A percentile compares a stretch with the other conserved stretches of the same genome.
phyloP scores from a whole-genome alignment of 1,139 yeast species.

The Saccharomyces hybrid region DNA sequence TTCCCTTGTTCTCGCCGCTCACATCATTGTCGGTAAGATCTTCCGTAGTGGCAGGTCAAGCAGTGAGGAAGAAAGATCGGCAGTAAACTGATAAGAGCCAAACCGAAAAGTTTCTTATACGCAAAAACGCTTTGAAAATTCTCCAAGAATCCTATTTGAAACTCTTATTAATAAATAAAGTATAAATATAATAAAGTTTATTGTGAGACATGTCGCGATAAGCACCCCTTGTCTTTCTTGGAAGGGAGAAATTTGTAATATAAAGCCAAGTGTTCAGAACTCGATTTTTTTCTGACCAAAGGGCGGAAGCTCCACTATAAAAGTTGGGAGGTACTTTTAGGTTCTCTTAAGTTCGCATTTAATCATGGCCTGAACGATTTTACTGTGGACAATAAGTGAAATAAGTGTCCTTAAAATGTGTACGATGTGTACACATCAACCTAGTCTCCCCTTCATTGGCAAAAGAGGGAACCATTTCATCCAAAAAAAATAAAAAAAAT shows the following conservation, averaged over 20 bases:
- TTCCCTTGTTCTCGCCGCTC: background rate
- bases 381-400: too few relatives aligned
- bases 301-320: too few relatives aligned
- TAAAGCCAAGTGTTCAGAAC: background rate
- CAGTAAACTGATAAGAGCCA: background rate
- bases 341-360: too few relatives aligned
- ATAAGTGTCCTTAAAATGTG: too few relatives aligned
- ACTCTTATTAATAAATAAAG: background rate
- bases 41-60: background rate
- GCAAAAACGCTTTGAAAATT: background rate
- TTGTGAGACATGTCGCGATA: background rate
- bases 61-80: background rate
- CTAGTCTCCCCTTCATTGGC: background rate
- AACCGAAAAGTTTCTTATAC: background rate
- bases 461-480: background rate
- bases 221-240: background rate
- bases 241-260: background rate
- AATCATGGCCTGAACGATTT: too few relatives aligned
- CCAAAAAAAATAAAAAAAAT: background rate
- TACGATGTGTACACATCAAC: too few relatives aligned
- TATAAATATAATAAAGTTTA: background rate
- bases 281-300: background rate
- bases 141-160: background rate
- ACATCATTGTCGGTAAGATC: background rate
- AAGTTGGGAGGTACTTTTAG: too few relatives aligned